A percentile compares a stretch with the other conserved stretches of the same genome.
phyloP scores from a whole-genome alignment of 192 early-diverging fungal genomes.

The Coemansia furcata region DNA sequence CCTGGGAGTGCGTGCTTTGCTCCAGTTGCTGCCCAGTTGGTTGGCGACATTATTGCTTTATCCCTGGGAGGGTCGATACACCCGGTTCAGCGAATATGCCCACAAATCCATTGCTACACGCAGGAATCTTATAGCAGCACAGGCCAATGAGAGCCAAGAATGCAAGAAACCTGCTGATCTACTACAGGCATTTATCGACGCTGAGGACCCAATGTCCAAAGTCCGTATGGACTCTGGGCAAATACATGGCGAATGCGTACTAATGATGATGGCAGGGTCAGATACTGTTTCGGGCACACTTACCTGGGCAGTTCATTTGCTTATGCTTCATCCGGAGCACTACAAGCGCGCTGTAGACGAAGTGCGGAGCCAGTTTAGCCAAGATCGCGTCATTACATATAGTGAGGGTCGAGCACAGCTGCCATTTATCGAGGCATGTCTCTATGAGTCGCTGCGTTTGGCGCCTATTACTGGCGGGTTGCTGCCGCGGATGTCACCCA shows the following conservation, averaged over 20 bases:
- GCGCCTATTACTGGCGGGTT: constrained; percentile 17
- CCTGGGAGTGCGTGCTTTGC: constrained; percentile 37
- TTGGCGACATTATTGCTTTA: constrained; percentile 4
- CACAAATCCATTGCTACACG: constrained; percentile 27
- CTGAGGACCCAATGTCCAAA: constrained; percentile 45
- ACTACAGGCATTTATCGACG: constrained; percentile 51
- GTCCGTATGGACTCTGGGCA: constrained; percentile 40
- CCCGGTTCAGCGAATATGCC: constrained; percentile 26
- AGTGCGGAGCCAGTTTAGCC: constrained; percentile 30
- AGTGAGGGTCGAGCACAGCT: constrained; percentile 23
- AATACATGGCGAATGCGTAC: constrained; percentile 42
- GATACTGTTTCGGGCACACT: constrained; percentile 40
- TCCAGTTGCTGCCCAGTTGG: constrained; percentile 31
- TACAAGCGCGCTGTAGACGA: constrained; percentile 24
- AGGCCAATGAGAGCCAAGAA: neutral
- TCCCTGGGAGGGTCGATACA: constrained; percentile 38
- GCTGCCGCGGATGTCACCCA: constrained; percentile 24
- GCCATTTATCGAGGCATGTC: constrained; percentile 46
- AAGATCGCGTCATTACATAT: constrained; percentile 27
- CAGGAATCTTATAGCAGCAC: constrained; percentile 6
- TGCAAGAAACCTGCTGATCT: constrained; percentile 30
- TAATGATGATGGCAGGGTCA: constrained; percentile 44
- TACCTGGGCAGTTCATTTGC: constrained; percentile 36
- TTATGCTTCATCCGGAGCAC: constrained; percentile 28
- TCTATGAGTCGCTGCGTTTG: constrained; percentile 46